Evolutionary conservation across 352 stramenopile species (phyloP), one percentile per base, ranked within the genome.

Genomic region (Blastocystis sp.): DNA sequence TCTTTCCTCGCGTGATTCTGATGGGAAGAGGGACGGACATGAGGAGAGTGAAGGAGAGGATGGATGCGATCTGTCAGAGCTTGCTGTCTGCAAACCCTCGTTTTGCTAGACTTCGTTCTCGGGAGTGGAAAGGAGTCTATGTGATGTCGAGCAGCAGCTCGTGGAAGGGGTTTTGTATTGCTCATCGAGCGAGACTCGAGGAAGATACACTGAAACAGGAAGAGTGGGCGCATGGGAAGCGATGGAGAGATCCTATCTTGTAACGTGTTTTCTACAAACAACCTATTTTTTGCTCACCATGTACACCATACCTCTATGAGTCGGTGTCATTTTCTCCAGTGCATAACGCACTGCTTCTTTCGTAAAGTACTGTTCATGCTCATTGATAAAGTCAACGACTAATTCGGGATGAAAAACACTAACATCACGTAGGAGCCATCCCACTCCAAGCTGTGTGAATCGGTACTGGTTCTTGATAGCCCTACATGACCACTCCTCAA

Each of bases 381-480:
- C 55, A 43, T 85, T 85, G 5, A 85, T 26, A 30, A 85, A 85
- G 8, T 85, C 73, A 30, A 85, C 68, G 3, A 85, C 50, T 9
- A 85, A 3, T 4, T 66, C 8, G 13, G 39, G 6, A 20, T 85
- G 16, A 43, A 54, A 55, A 24, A 85, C 47, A 43, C 73, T 85
- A 0, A 85, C 73, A 13, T 85, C 73, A 20, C 73, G 73, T n/a
- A 85, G 73, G 9, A 85, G 5, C 73, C 73, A 85, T 7, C 73
- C 73, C 5, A 66, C 56, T 20, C 73, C 73, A 50, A 85, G 50
- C 56, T 85, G 73, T 8, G 73, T 85, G 47, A 85, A 85, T 20
- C 73, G 73, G 20, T 69, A 85, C 2, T n/a, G 16, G 39, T 85
- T 85, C 1, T 45, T 18, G 4, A 68, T 53, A 7, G 26, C 73